Evolutionary conservation across 2,329 filamentous ascomycete species (phyloP).

Genomic region (Nigrograna mackinnonii): DNA sequence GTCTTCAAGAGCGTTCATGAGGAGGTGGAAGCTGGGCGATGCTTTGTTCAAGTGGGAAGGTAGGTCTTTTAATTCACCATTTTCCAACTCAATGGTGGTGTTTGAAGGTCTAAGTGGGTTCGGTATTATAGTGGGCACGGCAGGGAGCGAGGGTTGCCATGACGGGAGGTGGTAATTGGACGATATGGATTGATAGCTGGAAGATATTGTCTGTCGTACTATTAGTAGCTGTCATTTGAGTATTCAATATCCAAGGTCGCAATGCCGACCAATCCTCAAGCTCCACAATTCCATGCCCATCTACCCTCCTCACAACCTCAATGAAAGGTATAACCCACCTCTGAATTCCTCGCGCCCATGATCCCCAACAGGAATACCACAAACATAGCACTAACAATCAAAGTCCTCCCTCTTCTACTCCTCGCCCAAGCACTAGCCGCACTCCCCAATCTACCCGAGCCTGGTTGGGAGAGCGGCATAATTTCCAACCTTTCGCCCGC

Average conservation of each 20-base stretch:
- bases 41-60: slow-evolving; percentile 33
- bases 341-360: slow-evolving; percentile 17
- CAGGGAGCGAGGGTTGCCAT: slow-evolving; percentile 31
- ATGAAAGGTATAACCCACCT: slow-evolving; percentile 16
- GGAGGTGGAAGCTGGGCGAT: slow-evolving; percentile 55
- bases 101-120: slow-evolving; percentile 37
- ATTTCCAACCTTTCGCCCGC: too few relatives aligned
- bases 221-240: slow-evolving; percentile 9
- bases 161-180: slow-evolving; percentile 23
- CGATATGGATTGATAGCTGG: slow-evolving; percentile 27
- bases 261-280: too few relatives aligned
- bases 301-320: too few relatives aligned
- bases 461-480: too few relatives aligned
- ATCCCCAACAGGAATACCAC: slow-evolving; percentile 23
- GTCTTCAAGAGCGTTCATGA: slow-evolving; percentile 55
- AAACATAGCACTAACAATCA: slow-evolving; percentile 22
- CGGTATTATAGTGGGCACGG: slow-evolving; percentile 23
- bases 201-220: slow-evolving; percentile 23
- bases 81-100: slow-evolving; percentile 37
- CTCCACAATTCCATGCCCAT: too few relatives aligned
- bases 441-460: slow-evolving; percentile 23
- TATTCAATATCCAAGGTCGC: background rate
- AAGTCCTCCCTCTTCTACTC: slow-evolving; percentile 30
- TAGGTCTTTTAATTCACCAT: slow-evolving; percentile 27
- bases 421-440: slow-evolving; percentile 33